A percentile compares a stretch with the other conserved stretches of the same genome.
These are phyloP conservation scores for Suillus hirtellus DNA, from an alignment of 768 basidiomycete genomes.

Conservation along the genomic window DNA sequence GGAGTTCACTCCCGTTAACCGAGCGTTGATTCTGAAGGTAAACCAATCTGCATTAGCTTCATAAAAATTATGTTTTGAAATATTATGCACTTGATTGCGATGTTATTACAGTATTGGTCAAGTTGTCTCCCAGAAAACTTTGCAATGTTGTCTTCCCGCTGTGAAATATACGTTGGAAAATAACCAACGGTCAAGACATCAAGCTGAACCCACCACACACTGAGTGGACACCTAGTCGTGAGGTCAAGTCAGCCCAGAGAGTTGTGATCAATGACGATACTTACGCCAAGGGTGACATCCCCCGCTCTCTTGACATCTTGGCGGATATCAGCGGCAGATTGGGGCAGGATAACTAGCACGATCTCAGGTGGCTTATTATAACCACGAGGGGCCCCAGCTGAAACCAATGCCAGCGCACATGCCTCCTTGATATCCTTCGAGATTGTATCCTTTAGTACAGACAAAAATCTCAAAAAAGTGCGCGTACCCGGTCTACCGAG, in stretches of 20 bases:
- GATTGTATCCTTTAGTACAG: slow-evolving; percentile 17
- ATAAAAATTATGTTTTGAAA: background rate
- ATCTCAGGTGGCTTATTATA: slow-evolving; percentile 26
- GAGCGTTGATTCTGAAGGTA: slow-evolving; percentile 48
- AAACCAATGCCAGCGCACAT: background rate
- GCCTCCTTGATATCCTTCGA: slow-evolving; percentile 18
- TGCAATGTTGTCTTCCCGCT: slow-evolving; percentile 34
- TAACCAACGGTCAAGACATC: slow-evolving; percentile 12
- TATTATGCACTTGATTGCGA: slow-evolving; percentile 34
- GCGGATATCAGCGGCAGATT: slow-evolving; percentile 47
- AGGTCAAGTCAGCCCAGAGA: background rate
- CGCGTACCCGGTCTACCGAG: background rate
- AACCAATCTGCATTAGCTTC: background rate
- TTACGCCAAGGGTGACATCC: slow-evolving; percentile 42
- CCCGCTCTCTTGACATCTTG: slow-evolving; percentile 57
- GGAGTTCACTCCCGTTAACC: slow-evolving; percentile 51
- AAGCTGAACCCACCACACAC: slow-evolving; percentile 18
- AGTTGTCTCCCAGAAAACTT: slow-evolving; percentile 17
- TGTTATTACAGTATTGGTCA: slow-evolving; percentile 39
- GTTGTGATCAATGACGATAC: slow-evolving; percentile 2
- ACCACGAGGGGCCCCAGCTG: background rate
- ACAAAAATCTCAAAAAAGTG: background rate
- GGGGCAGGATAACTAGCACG: slow-evolving; percentile 54
- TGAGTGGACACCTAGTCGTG: slow-evolving; percentile 29
- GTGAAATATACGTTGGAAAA: slow-evolving; percentile 5